Evolutionary conservation across 2,329 filamentous ascomycete genomes (phyloP), one percentile per base, ranked within the genome.

Genomic region (Clonostachys rosea): DNA sequence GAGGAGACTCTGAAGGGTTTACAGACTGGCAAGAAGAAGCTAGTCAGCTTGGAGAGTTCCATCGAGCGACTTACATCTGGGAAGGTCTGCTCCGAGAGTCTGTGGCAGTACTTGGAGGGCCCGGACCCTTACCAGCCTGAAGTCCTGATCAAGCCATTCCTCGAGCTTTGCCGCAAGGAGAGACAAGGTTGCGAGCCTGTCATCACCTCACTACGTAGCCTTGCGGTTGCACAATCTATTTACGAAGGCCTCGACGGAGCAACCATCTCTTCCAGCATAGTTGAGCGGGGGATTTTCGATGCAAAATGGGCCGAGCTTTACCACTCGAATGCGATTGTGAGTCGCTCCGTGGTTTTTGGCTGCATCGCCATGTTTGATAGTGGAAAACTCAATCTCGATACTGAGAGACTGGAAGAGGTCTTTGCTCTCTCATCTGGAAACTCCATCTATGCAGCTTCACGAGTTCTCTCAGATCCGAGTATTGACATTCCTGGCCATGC

Each of bases 361-460:
- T 45, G 43, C 43, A 45, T 45, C 17, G 43, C 43, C 43, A 36
- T 36, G 33, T 45, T 45, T 18, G 43, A 45, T 18, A 37, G 14
- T 10, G 43, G 43, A 34, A 36, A 18, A n/a, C 16, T 45, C 30
- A 36, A 45, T 16, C 17, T 45, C 12, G 30, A 34, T 18, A 17
- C 33, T 9, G n/a, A 45, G 33, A 17, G 33, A 18, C 43, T 45
- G 13, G 43, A 45, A 14, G 35, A 45, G 10, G 43, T 39, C 16
- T 17, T 45, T 34, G 43, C 33, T 16, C 17, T 45, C 13, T 45
- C 33, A 14, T 36, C 30, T 14, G 43, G 35, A 17, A 33, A 45
- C 30, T 45, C 43, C 5, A n/a, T 45, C 43, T 45, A 17, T 33
- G 43, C 24, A 9, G 43, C 16, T 4, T 17, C 33, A 17, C 14